These are phyloP conservation scores for Mimosa pudica DNA, from an alignment of 306 rosid species.

Conservation along the genomic window DNA sequence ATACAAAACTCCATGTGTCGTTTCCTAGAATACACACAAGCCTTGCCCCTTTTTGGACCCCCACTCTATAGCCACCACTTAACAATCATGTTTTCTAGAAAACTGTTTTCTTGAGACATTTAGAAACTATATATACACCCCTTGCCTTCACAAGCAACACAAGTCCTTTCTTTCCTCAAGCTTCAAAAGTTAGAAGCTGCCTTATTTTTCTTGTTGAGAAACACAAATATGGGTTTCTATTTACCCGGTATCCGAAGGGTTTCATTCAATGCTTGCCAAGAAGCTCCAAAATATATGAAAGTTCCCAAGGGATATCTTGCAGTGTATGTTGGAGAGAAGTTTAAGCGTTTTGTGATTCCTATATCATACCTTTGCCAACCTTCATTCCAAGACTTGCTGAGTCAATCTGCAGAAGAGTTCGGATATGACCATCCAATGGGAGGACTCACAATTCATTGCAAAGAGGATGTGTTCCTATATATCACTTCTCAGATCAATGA, in stretches of 20 bases:
- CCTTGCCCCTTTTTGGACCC: not conserved
- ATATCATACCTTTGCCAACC: not conserved
- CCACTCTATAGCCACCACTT: not conserved
- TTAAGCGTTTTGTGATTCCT: constrained; percentile 1
- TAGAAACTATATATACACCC: not conserved
- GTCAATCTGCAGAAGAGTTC: not conserved
- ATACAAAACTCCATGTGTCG: not conserved
- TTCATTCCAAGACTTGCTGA: constrained; percentile 21
- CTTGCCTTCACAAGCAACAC: not conserved
- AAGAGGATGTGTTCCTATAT: not conserved
- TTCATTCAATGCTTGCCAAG: not conserved
- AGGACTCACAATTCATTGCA: not conserved
- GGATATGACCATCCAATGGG: constrained; percentile 9
- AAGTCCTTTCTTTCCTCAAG: not conserved
- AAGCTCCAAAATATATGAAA: constrained; percentile 6
- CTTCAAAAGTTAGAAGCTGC: not conserved
- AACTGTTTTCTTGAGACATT: not conserved
- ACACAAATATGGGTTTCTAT: constrained; percentile 35
- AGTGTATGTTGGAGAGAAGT: not conserved
- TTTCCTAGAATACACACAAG: not conserved
- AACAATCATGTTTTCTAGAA: not conserved
- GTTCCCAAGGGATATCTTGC: constrained; percentile 34
- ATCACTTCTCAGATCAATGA: not conserved
- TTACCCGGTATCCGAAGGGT: constrained; percentile 6
- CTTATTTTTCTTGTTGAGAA: not conserved